Percentiles rank a stretch among this genome's conserved stretches.
Evolutionary conservation across 2,329 filamentous ascomycete genomes (phyloP).

Genomic region (Trichothecium roseum): DNA sequence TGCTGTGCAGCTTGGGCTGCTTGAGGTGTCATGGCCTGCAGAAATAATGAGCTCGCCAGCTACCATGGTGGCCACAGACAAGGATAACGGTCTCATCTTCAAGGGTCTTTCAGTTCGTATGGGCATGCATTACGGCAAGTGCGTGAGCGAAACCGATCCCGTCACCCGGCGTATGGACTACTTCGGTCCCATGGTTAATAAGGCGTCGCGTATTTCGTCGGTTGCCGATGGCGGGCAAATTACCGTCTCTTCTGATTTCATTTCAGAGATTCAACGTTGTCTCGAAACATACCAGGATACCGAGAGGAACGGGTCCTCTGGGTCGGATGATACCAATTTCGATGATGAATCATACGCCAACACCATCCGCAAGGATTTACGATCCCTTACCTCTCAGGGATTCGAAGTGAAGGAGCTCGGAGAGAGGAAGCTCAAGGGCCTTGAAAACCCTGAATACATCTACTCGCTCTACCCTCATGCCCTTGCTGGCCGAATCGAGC

Average conservation of each 20-base stretch:
- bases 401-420: conserved; percentile 97
- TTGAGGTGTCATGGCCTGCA: conserved; percentile 86
- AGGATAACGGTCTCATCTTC: conserved; percentile 83
- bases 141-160: conserved; percentile 89
- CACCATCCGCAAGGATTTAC: conserved; percentile 76
- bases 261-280: conserved; percentile 86
- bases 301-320: conserved; percentile 58
- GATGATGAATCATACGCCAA: conserved; percentile 66
- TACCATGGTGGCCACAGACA: conserved; percentile 72
- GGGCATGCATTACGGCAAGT: conserved; percentile 93
- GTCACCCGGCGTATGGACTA: conserved; percentile 99
- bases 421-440: conserved; percentile 87
- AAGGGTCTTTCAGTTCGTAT: conserved; percentile 90
- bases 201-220: conserved; percentile 83
- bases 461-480: conserved; percentile 92
- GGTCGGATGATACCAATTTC: conserved; percentile 52
- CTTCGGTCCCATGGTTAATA: conserved; percentile 98
- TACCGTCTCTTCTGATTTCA: conserved; percentile 93
- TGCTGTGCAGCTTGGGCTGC: conserved; percentile 76
- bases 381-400: conserved; percentile 78
- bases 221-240: conserved; percentile 96
- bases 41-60: conserved; percentile 83
- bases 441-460: conserved; percentile 93
- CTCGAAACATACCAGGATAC: conserved; percentile 81
- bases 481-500: conserved; percentile 67